Conservation (phyloP, 2,329 filamentous ascomycete species). For the Periconia macrospinosa region DNA sequence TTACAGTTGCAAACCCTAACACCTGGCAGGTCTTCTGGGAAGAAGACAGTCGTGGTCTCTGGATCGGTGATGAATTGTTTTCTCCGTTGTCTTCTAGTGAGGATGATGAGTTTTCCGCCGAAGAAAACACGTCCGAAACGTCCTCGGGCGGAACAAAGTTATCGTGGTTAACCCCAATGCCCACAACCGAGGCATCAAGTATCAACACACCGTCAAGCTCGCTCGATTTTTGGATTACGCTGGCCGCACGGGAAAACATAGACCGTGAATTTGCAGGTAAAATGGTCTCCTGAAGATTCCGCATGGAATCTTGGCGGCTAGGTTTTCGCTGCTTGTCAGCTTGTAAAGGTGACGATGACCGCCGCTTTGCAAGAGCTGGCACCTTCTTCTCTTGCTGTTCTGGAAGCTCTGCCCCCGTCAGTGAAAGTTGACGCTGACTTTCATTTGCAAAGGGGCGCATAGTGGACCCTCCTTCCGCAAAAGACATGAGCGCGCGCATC, state of each 20-base stretch:
- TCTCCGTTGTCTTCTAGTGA: conserved; percentile 21
- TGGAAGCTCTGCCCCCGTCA: not conserved
- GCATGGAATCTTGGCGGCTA: conserved; percentile 16
- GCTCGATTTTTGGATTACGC: conserved; percentile 34
- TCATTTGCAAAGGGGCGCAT: conserved; percentile 17
- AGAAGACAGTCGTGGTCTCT: not conserved
- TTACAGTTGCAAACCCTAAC: conserved; percentile 22
- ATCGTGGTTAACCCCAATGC: conserved; percentile 16
- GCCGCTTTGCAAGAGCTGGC: not conserved
- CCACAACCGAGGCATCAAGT: conserved; percentile 36
- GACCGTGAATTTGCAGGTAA: conserved; percentile 29
- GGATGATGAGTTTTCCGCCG: conserved; percentile 6
- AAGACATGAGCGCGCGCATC: conserved; percentile 34
- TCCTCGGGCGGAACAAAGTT: conserved; percentile 6
- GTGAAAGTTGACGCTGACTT: not conserved
- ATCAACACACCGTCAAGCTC: conserved; percentile 38
- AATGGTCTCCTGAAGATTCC: conserved; percentile 30
- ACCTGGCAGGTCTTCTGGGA: conserved; percentile 23
- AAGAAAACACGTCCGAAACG: not conserved
- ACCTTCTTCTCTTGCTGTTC: not conserved
- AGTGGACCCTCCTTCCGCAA: conserved; percentile 30
- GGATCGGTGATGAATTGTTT: not conserved
- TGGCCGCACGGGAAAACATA: conserved; percentile 39
- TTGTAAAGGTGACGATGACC: not conserved
- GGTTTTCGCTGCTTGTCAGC: not conserved